These are phyloP conservation scores for Magnusiomyces suaveolens DNA, from an alignment of 1,139 yeast species.

Conservation along the genomic window DNA sequence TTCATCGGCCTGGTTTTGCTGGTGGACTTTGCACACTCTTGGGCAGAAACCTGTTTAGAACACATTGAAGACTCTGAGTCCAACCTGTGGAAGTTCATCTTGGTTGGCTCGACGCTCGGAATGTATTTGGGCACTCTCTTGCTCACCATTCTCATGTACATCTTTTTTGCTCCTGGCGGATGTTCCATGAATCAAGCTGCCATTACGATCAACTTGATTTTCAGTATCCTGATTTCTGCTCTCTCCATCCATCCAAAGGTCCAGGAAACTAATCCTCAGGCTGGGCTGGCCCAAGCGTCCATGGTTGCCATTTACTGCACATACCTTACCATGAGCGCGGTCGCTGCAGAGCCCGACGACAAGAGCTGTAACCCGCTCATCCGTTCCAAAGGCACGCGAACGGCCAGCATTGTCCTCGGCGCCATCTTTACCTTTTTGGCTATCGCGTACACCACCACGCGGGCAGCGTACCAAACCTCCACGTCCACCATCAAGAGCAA, in stretches of 20 bases:
- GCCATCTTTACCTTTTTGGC: slow-evolving; percentile 91
- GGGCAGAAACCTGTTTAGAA: slow-evolving; percentile 95
- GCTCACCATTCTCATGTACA: slow-evolving; percentile 69
- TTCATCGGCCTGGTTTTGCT: slow-evolving; percentile 81
- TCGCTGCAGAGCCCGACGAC: slow-evolving; percentile 95
- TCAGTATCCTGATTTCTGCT: slow-evolving; percentile 53
- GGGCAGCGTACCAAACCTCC: slow-evolving; percentile 69
- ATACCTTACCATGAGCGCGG: slow-evolving; percentile 84
- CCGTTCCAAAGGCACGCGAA: slow-evolving; percentile 82
- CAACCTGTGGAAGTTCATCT: slow-evolving; percentile 66
- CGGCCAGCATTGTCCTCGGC: slow-evolving; percentile 78
- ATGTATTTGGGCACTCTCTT: slow-evolving; percentile 72
- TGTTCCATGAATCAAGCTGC: slow-evolving; percentile 90
- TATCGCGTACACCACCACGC: slow-evolving; percentile 91
- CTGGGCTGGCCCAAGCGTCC: slow-evolving; percentile 93
- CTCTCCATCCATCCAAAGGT: slow-evolving; percentile 73
- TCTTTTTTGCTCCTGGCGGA: slow-evolving; percentile 73
- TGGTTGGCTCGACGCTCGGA: slow-evolving; percentile 75
- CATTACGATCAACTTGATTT: slow-evolving; percentile 61
- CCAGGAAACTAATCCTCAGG: slow-evolving; percentile 88
- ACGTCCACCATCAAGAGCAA: slow-evolving; percentile 20
- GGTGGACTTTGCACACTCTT: slow-evolving; percentile 96
- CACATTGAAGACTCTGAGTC: slow-evolving; percentile 84
- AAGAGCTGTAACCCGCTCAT: slow-evolving; percentile 81
- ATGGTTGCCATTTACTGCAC: slow-evolving; percentile 94